phyloP scores from a whole-genome alignment of 345 rosid genomes.

The Gynandropsis gynandra region DNA sequence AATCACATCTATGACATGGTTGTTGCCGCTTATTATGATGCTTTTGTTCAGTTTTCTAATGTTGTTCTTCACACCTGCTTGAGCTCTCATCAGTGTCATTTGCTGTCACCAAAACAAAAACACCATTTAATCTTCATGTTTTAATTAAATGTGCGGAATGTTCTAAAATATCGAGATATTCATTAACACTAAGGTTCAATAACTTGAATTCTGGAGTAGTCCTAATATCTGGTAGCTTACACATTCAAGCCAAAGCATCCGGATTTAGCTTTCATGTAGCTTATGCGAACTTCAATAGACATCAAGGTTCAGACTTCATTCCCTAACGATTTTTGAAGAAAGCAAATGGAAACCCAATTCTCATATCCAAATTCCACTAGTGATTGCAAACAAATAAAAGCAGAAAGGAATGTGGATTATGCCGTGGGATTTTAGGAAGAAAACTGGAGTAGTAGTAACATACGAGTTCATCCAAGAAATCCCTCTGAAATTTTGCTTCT shows the following conservation, averaged over 20 bases:
- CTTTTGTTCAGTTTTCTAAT: slow-evolving; percentile 74
- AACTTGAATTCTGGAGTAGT: no score
- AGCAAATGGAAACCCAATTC: background rate
- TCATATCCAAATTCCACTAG: background rate
- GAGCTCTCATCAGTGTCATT: slow-evolving; percentile 74
- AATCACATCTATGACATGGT: slow-evolving; percentile 71
- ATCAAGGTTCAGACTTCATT: no score
- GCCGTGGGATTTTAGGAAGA: background rate
- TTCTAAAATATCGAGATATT: no score
- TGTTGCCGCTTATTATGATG: slow-evolving; percentile 66
- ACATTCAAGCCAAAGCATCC: background rate
- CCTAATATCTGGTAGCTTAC: background rate
- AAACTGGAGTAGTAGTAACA: background rate
- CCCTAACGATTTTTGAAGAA: background rate
- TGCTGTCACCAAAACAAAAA: slow-evolving; percentile 43
- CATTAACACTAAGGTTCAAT: no score
- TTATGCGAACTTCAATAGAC: no score
- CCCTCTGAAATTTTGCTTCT: slow-evolving; percentile 76
- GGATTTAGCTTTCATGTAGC: background rate
- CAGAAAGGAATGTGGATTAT: background rate
- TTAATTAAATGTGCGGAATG: background rate
- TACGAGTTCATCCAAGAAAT: slow-evolving; percentile 77
- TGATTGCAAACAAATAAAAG: background rate
- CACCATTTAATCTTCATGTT: background rate
- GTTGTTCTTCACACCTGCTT: slow-evolving; percentile 93